Conservation (phyloP, 768 basidiomycete genomes). For the Coprinopsis sp. region DNA sequence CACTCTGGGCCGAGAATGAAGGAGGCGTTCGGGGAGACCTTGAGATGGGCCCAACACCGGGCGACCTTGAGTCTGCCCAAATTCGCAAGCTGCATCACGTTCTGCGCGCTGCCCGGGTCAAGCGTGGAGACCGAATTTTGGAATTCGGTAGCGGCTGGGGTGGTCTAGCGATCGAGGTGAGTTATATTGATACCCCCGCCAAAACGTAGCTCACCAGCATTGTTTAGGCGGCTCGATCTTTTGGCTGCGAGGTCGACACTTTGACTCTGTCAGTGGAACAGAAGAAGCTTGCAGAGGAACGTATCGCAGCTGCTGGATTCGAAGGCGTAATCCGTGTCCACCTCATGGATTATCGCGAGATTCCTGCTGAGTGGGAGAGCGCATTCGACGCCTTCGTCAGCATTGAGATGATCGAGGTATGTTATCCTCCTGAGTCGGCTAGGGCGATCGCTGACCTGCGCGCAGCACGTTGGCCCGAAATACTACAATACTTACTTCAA, state of each 20-base stretch:
- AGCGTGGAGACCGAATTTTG: conserved; percentile 74
- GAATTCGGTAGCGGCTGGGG: conserved; percentile 97
- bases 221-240: conserved; percentile 56
- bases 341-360: conserved; percentile 86
- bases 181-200: conserved; percentile 12
- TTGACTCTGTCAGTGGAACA: conserved; percentile 86
- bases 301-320: conserved; percentile 68
- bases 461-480: conserved; percentile 48
- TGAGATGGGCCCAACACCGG: conserved; percentile 45
- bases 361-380: conserved; percentile 76
- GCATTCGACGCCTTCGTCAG: conserved; percentile 76
- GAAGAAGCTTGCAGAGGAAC: conserved; percentile 81
- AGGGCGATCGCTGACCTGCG: conserved; percentile 35
- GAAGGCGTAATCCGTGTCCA: conserved; percentile 75
- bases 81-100: conserved; percentile 80
- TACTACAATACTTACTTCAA: conserved; percentile 70
- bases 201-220: conserved; percentile 5
- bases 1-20: conserved; percentile 75
- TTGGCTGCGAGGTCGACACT: conserved; percentile 84
- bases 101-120: conserved; percentile 70
- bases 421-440: conserved; percentile 10
- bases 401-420: conserved; percentile 77
- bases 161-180: conserved; percentile 79
- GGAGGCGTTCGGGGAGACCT: conserved; percentile 76
- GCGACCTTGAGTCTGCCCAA: conserved; percentile 80